Conservation (phyloP, 192 early-diverging fungal species). For the Phycomyces blakesleeanus region DNA sequence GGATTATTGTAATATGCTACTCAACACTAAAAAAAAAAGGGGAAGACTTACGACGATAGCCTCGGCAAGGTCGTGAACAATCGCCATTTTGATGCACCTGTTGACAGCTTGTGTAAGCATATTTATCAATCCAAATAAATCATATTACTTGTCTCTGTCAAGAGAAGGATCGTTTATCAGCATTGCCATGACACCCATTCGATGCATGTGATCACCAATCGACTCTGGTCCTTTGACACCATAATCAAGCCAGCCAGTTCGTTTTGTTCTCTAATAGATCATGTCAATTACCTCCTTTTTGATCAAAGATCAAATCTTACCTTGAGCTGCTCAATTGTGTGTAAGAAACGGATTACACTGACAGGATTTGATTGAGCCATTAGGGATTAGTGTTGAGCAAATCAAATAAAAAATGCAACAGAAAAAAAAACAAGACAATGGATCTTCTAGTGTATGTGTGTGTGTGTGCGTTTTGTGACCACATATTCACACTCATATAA, state of each 20-base stretch:
- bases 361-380: constrained; percentile 32
- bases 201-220: constrained; percentile 94
- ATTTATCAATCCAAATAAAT: too few species aligned
- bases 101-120: constrained; percentile 13
- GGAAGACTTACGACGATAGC: constrained; percentile 56
- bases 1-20: too few species aligned
- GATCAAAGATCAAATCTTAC: constrained; percentile 31
- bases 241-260: constrained; percentile 88
- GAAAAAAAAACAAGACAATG: not conserved
- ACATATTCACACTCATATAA: too few species aligned
- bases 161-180: constrained; percentile 68
- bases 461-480: too few species aligned
- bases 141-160: constrained; percentile 51
- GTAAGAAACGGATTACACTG: constrained; percentile 68
- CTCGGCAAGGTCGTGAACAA: constrained; percentile 93
- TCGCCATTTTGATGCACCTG: constrained; percentile 84
- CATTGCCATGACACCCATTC: constrained; percentile 89
- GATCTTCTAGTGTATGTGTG: not conserved
- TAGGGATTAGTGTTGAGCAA: constrained; percentile 1
- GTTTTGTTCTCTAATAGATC: constrained; percentile 67
- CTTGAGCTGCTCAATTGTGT: constrained; percentile 79
- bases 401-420: constrained; percentile 7
- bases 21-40: too few species aligned
- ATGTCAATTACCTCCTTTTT: not conserved
- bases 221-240: constrained; percentile 72